phyloP scores from a whole-genome alignment of 208 protist genomes.

The Balamuthia mandrillaris region DNA sequence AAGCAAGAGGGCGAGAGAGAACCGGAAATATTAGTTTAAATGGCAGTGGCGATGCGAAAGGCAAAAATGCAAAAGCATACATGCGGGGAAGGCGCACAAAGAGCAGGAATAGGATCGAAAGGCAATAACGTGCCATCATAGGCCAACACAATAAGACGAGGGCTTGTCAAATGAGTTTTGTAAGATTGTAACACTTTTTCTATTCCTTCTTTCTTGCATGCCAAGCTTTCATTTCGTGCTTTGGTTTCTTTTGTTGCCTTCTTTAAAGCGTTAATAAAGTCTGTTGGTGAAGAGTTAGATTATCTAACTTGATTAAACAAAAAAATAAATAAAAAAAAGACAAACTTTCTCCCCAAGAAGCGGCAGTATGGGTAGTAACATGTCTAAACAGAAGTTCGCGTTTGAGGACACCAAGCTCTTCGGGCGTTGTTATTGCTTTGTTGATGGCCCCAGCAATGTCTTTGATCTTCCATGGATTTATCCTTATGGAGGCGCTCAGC shows the following conservation, averaged over 20 bases:
- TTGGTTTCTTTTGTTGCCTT: too few relatives aligned
- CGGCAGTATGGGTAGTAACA: constrained; percentile 11
- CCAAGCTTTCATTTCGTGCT: too few relatives aligned
- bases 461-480: constrained; percentile 13
- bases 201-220: too few relatives aligned
- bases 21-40: too few relatives aligned
- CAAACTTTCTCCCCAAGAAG: constrained; percentile 20
- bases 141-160: constrained; percentile 48
- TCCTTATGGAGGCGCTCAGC: background rate
- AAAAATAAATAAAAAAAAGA: too few relatives aligned
- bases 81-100: constrained; percentile 21
- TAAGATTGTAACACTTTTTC: too few relatives aligned
- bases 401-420: background rate
- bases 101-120: constrained; percentile 26
- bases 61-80: too few relatives aligned
- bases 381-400: background rate
- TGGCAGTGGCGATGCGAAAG: too few relatives aligned
- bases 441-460: background rate
- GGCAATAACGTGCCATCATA: constrained; percentile 63
- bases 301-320: too few relatives aligned
- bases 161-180: background rate
- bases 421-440: background rate
- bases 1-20: too few relatives aligned
- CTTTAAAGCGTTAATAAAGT: too few relatives aligned
- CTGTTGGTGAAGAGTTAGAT: too few relatives aligned